Base-by-base conservation (phyloP, 2,329 filamentous ascomycete genomes). In the Macrophomina phaseolina region DNA sequence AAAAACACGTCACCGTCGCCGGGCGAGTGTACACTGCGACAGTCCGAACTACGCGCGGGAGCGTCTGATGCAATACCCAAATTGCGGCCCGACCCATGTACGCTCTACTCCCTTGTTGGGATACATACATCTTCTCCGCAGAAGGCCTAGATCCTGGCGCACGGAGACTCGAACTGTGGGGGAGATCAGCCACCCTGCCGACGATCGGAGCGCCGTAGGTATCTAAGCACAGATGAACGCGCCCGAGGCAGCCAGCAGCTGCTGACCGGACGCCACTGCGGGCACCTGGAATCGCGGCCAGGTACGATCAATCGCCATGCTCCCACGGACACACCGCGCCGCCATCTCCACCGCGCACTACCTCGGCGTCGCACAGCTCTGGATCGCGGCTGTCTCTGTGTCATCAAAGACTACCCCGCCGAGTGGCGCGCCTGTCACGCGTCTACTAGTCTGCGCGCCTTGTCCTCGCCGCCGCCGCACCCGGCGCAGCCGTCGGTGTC, bases 311-410 rank as follows among this genome's bases (percentile, higher is more conserved):
- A 23, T 3, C 23, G 23, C 23, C 23, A 23, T 23, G 16, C 56
- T 67, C 18, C 56, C 60, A 14, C 28, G 52, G 30, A 68, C 60
- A 2, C 69, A 66, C 46, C 56, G 55, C n/a, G 65, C 69, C 23
- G 68, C 68, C 4, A 60, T 70, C 1, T 12, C 5, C 1, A 30
- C 53, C 5, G 38, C 60, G 1, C 60, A 62, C 4, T 3, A 14
- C 2, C 45, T 68, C 5, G 58, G 46, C 5, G 53, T 3, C 49
- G 45, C 60, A 23, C 68, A 67, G 23, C 65, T 70, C 61, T 70
- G 69, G 69, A 70, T 70, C 38, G 69, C 69, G 38, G 67, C 12
- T 23, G 23, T 23, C 65, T 70, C 28, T 70, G 68, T 55, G 69
- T 70, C 38, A n/a, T 68, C 9, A 67, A 70, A 45, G 42, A 67